Evolutionary conservation across 2,329 filamentous ascomycete genomes (phyloP).

Genomic region (Ilyonectria sp.): DNA sequence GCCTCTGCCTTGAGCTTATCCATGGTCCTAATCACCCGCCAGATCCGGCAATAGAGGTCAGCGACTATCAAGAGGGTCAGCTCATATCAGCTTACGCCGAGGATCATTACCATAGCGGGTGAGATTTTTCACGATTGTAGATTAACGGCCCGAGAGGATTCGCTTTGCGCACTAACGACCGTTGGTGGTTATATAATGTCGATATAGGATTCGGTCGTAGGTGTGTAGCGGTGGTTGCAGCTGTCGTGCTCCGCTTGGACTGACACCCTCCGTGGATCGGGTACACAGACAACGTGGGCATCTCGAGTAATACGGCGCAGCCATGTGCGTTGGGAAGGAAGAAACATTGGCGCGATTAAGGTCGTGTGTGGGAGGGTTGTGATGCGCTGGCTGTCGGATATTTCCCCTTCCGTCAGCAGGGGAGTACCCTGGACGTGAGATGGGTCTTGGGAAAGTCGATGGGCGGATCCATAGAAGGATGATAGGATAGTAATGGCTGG

Average conservation of each 20-base stretch:
- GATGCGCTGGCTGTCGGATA: neutral
- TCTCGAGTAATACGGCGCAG: neutral
- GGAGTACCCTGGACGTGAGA: neutral
- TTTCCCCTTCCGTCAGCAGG: neutral
- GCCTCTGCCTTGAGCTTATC: neutral
- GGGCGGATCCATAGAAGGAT: neutral
- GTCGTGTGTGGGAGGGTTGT: neutral
- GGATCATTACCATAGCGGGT: slow-evolving; percentile 9
- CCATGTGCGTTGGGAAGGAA: neutral
- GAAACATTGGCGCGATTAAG: neutral
- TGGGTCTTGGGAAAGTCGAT: neutral
- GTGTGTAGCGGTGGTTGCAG: neutral
- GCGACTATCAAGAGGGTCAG: slow-evolving; percentile 4
- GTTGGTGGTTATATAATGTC: neutral
- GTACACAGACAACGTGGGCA: neutral
- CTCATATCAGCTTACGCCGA: slow-evolving; percentile 25
- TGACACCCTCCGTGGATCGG: neutral
- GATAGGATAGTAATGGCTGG: neutral
- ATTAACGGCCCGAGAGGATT: neutral
- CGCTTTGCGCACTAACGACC: neutral
- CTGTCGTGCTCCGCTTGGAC: neutral
- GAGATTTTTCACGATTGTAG: neutral
- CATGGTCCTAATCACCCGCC: neutral
- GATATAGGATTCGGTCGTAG: neutral
- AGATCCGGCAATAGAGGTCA: slow-evolving; percentile 2